Base-by-base conservation (phyloP, 306 rosid species). In the Boehmeria nivea region DNA sequence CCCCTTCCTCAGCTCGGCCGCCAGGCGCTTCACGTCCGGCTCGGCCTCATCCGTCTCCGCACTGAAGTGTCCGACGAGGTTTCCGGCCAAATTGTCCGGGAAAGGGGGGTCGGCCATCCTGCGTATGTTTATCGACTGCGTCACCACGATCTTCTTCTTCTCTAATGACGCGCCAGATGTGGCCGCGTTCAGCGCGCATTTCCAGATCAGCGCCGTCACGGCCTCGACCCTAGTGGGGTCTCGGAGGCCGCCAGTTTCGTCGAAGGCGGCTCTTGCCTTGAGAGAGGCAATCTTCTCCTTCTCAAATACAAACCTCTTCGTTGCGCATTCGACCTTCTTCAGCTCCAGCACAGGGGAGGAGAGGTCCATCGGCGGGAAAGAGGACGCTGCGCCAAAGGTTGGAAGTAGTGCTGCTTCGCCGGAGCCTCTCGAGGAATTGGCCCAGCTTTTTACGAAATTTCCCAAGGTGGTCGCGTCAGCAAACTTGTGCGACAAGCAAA, bases 181-280 rank as follows among this genome's bases (percentile, higher is more conserved):
- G 13, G 43, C 12, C 0, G 67, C 72, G 8, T 2, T 54, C 66
- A 65, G 59, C 0, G 68, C 52, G 47, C 59, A 76, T 64, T 61
- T 76, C 85, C 79, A 84, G 8, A 84, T 18, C 20, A 84, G 63
- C 1, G 72, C 64, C 2, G 78, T 54, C 12, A 75, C 79, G n/a
- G 52, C 72, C 66, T 78, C 81, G 14, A 68, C 25, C 18, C 75
- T 51, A 3, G 79, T 57, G 3, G 84, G 82, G 6, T 46, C 16
- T 8, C 46, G 25, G 13, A 3, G n/a, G n/a, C n/a, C 33, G 11
- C 14, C 12, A 2, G n/a, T 31, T n/a, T n/a, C n/a, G n/a, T n/a
- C n/a, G 17, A 51, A 27, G 6, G 60, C 63, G 36, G 46, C 46
- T 21, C 69, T 60, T 18, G 52, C 34, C 68, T 82, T 72, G 27